Evolutionary conservation across 1,284 basidiomycete species (phyloP).

Genomic region (Polyporus tsugae): DNA sequence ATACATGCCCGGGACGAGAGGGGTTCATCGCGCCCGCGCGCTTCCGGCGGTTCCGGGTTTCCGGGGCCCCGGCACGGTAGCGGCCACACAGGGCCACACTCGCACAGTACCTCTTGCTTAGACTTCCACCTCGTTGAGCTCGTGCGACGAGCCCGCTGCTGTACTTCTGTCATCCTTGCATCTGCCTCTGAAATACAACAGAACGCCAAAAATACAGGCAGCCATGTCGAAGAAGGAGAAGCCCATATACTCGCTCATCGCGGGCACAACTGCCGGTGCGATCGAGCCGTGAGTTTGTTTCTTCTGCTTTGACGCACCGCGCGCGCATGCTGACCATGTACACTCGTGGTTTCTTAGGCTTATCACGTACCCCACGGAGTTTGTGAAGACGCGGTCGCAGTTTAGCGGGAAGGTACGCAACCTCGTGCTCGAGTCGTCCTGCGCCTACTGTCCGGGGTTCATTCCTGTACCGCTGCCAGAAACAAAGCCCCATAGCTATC

Average conservation of each 20-base stretch:
- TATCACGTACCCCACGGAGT: conserved; percentile 93
- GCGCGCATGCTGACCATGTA: not conserved
- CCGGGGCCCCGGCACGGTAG: too few species aligned
- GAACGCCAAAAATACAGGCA: not conserved
- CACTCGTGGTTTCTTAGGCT: conserved; percentile 52
- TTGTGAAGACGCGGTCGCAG: conserved; percentile 88
- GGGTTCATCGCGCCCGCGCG: not conserved
- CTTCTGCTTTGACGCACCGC: not conserved
- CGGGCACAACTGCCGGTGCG: conserved; percentile 94
- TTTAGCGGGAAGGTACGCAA: conserved; percentile 74
- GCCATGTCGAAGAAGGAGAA: conserved; percentile 69
- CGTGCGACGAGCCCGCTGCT: conserved; percentile 1
- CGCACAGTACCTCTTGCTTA: not conserved
- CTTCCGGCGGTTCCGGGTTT: not conserved
- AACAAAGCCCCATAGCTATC: conserved; percentile 74
- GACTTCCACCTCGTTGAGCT: conserved; percentile 19
- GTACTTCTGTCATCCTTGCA: not conserved
- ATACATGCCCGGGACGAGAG: not conserved
- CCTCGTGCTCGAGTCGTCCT: not conserved
- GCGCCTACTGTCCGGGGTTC: not conserved
- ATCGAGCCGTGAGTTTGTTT: conserved; percentile 81
- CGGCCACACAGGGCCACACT: not conserved
- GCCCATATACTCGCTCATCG: conserved; percentile 82
- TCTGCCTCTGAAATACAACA: not conserved
- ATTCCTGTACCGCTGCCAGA: conserved; percentile 45